Base-by-base conservation (phyloP, 192 early-diverging fungal species). In the Linnemannia hyalina region DNA sequence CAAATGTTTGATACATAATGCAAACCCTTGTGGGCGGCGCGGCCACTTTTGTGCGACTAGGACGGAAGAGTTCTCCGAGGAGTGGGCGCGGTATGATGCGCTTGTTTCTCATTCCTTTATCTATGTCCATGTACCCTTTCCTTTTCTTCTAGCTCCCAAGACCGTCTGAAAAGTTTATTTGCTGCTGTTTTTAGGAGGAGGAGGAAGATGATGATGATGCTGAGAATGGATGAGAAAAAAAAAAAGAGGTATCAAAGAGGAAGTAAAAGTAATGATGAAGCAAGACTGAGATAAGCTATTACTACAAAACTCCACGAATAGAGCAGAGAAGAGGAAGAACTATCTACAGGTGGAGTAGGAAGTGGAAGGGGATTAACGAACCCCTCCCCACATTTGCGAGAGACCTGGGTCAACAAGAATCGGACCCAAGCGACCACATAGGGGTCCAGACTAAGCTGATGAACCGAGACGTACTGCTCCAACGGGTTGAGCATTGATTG, bases 401-500 rank as follows among this genome's bases (percentile, higher is more conserved):
- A 70, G 5, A 85, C 44, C 38, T 20, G 32, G 8, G 8, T 20
- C 20, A 77, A 70, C 1, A 85, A 15, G 10, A 32, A 20, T 0
- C 77, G 46, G 13, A 73, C 74, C 73, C 60, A 75, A 6, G 49
- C 49, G 6, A 80, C 74, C 11, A 86, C 46, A 29, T 32, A 44
- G 0, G 79, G 44, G 32, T 80, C 79, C 16, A 81, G 40, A 2
- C 35, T 35, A 13, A 81, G 65, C 40, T 77, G 78, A 9, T 55
- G 65, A 1, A 85, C 26, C 6, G 74, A 46, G 44, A 80, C 83
- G 57, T 73, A 80, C 5, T 15, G 42, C 6, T 46, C 38, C 40
- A 85, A 18, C 1, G 83, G 83, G 15, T 75, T 80, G 44, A 85
- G 44, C 74, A 85, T 85, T 26, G 78, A 68, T 57, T 85, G 75